Percentiles rank a stretch among this genome's conserved stretches.
Evolutionary conservation across 306 rosid genomes (phyloP).

Genomic region (barrel medic (Medicago truncatula)): MtrunA17r5.0-ANR NC_053045.1:48003001-48003500

Average conservation of each 20-base stretch:
- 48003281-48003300: neutral
- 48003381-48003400: conserved; percentile 69
- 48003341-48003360: conserved; percentile 64
- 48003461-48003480: conserved; percentile 72
- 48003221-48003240: neutral
- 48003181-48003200: neutral
- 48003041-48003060: neutral
- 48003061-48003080: neutral
- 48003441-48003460: conserved; percentile 38
- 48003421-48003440: conserved; percentile 54
- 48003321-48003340: conserved; percentile 54
- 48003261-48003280: neutral
- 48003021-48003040: neutral
- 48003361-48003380: conserved; percentile 61
- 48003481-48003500: conserved; percentile 62
- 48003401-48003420: conserved; percentile 59
- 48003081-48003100: neutral
- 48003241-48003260: neutral
- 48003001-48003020: neutral
- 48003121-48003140: neutral
- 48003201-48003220: neutral
- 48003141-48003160: neutral
- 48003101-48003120: neutral
- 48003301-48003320: neutral
- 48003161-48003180: neutral